Evolutionary conservation across 306 rosid genomes (phyloP), one percentile per base, ranked within the genome.

Genomic region (Pterocarpus santalinus): DNA sequence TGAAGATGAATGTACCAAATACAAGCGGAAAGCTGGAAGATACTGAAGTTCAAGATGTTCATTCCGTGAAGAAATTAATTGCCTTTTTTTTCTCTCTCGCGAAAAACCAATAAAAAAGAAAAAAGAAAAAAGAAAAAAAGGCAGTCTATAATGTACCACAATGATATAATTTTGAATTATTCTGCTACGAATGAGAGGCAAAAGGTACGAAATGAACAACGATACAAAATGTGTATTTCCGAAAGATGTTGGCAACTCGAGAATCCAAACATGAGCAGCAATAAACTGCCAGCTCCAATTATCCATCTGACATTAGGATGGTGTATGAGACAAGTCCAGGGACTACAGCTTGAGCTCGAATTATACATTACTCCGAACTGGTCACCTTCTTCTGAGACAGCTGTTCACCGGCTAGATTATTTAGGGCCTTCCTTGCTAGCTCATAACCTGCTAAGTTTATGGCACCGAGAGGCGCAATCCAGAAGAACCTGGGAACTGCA

Each of bases 371-470:
- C 39, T 86, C 92, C n/a, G 86, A 56, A 78, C 55, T 49, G 38
- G 77, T 88, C 57, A 69, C 85, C 87, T 85, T 86, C 57, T 51
- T 55, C 61, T n/a, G 61, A 4, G 61, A 55, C 61, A 16, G 7
- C 2, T 55, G 61, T 5, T 15, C 22, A 4, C 69, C 88, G 6
- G 86, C 81, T 32, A 85, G 65, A 64, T 90, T 89, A 80, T 89
- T 91, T 96, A 96, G 91, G 78, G 98, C 97, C 91, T 96, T 93
- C 88, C 87, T 92, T 47, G 97, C 94, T 38, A 96, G 92, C 82
- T 96, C 99, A 66, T 93, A 93, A 43, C 99, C 99, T 35, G 99
- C 99, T 79, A 96, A 96, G 86, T 96, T 96, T 97, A 96, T 93
- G 85, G 99, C 99, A 22, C 99, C 99, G 15, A 96, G 71, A 33